Evolutionary conservation across 1,139 yeast species (phyloP), one percentile per base, ranked within the genome.

Genomic region (Sugiyamaella novakii): DNA sequence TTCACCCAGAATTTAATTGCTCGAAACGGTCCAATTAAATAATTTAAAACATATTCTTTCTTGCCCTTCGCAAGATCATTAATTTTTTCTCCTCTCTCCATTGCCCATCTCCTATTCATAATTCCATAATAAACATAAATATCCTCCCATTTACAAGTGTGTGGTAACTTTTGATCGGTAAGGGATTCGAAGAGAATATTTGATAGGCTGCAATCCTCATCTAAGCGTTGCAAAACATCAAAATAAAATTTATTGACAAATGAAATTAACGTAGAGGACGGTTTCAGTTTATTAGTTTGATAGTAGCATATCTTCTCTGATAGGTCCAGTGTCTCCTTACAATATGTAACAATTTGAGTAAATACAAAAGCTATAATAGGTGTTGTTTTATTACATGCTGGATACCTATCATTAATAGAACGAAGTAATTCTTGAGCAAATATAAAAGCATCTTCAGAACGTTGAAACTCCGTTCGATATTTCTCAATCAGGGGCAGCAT

Each of bases 41-140:
- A 38, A 15, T 38, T 38, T 11, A 27, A 38, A 8, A 27, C 22
- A 25, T 36, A 36, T 28, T 8, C 27, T 17, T 28, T 25, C 33
- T 27, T 14, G 7, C 14, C 42, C 14, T 14, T 17, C 7, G 11
- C 19, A 5, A 3, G 8, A 10, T 15, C 19, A 25, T n/a, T 25
- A 15, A 24, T 18, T 18, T 24, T 19, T 19, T 22, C 18, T 5
- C 30, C 29, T 5, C 10, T 11, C 8, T 38, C 24, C 10, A n/a
- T 5, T 12, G 11, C 19, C 29, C 11, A 15, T 18, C 42, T 38
- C 28, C 3, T 25, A 27, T 25, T 25, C 33, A 38, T 15, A 8
- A 38, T 38, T 12, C 42, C 42, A n/a, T 38, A 38, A 30, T 38
- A 38, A 14, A 38, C 42, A 21, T 38, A 38, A 8, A 38, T 25